phyloP scores from a whole-genome alignment of 495 filamentous ascomycete genomes.

The Penicillium canescens region DNA sequence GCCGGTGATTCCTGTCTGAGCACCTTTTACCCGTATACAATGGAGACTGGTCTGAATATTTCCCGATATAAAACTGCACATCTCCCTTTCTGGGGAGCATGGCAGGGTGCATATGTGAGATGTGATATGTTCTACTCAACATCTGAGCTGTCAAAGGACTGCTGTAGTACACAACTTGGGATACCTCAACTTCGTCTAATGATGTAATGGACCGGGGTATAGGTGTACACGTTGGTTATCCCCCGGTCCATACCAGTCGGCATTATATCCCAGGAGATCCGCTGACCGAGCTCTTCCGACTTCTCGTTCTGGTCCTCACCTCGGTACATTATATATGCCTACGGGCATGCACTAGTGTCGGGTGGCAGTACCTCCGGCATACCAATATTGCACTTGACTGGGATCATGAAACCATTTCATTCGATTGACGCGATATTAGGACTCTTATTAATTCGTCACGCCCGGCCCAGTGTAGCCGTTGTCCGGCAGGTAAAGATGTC shows the following conservation, averaged over 20 bases:
- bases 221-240: background rate
- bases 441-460: conserved; percentile 42
- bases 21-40: background rate
- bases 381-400: background rate
- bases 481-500: conserved; percentile 90
- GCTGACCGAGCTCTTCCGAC: conserved; percentile 1
- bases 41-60: too few species aligned
- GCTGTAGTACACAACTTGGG: background rate
- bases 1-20: conserved; percentile 8
- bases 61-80: too few species aligned
- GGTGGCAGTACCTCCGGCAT: background rate
- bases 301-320: background rate
- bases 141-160: background rate
- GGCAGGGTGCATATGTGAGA: background rate
- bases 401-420: conserved; percentile 17
- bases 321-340: background rate
- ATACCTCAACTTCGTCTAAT: conserved; percentile 1
- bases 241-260: background rate
- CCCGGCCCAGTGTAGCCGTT: conserved; percentile 71
- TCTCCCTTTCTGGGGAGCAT: too few species aligned
- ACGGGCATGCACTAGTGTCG: background rate
- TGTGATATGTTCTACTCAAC: background rate
- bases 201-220: conserved; percentile 7
- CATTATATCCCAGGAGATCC: background rate
- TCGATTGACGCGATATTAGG: conserved; percentile 27